These are phyloP conservation scores for Suillus placidus DNA, from an alignment of 768 basidiomycete species.

Conservation along the genomic window DNA sequence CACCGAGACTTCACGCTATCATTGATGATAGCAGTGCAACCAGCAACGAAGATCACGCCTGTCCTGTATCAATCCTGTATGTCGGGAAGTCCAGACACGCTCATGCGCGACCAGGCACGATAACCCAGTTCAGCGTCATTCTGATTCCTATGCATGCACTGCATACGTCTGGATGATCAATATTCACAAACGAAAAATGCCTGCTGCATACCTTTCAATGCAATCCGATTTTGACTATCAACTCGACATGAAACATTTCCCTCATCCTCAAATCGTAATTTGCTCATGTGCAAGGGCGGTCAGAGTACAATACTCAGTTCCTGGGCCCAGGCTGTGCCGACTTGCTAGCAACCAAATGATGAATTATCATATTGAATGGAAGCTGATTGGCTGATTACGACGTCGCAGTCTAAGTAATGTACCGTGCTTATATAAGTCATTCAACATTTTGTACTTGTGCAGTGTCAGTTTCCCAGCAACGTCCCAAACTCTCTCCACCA, in stretches of 20 bases:
- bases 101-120: conserved; percentile 87
- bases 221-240: too few species aligned
- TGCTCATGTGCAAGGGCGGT: not conserved
- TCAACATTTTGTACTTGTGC: not conserved
- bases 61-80: conserved; percentile 74
- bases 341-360: not conserved
- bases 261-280: too few species aligned
- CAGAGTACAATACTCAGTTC: not conserved
- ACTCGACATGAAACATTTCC: too few species aligned
- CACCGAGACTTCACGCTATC: conserved; percentile 81
- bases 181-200: conserved; percentile 64
- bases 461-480: not conserved
- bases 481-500: conserved; percentile 19
- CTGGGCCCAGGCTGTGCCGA: not conserved
- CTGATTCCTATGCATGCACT: conserved; percentile 69
- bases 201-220: conserved; percentile 44
- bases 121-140: conserved; percentile 76
- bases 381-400: not conserved
- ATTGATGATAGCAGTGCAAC: conserved; percentile 61
- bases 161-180: conserved; percentile 53
- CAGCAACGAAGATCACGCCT: conserved; percentile 77
- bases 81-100: conserved; percentile 76
- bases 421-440: not conserved
- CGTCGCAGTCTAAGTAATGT: not conserved
- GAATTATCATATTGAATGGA: not conserved